Base-by-base conservation (phyloP, 2,329 filamentous ascomycete species). In the Aspergillus ochraceoroseus region DNA sequence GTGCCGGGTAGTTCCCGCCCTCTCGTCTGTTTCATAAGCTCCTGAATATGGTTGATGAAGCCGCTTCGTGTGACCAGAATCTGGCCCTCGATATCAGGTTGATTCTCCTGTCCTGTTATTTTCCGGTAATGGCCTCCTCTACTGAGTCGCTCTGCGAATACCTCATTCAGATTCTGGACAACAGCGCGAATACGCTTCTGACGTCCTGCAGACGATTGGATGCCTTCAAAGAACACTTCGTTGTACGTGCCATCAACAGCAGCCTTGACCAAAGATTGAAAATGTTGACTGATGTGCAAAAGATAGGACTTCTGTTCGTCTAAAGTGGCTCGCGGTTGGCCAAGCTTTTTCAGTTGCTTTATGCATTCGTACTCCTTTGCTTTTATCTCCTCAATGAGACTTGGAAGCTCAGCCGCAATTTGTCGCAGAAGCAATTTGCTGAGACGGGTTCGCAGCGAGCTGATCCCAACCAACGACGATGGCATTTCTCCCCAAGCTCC, bases 1-100 rank as follows among this genome's bases (percentile, higher is more conserved):
- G 67, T 76, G 0, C 80, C 77, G 0, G 77, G 75, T 0, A 85
- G 59, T 52, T 85, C 81, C 4, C 71, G 61, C 0, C 72, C 74
- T 17, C 77, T 66, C 4, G 59, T 70, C 25, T 62, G 63, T 15
- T 57, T 47, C 35, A 77, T 58, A 2, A 68, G 58, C 0, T 56
- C 44, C 27, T 62, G 38, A 2, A 73, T 65, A 46, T 70, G 63
- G 0, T 56, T 29, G 2, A 76, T 56, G 29, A 65, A 72, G 5
- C 67, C 55, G 7, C 56, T 41, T 29, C 66, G 61, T 0, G 56
- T 47, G 11, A 55, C 25, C 4, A 7, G 1, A 9, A 48, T n/a
- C 30, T 53, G 51, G 8, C 6, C 7, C 15, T 38, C 41, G 11
- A 12, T 11, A 3, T 37, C 3, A 9, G 2, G 13, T 7, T 25